Evolutionary conservation across 2,329 filamentous ascomycete genomes (phyloP), one percentile per base, ranked within the genome.

Genomic region (Coleophoma cylindrospora): DNA sequence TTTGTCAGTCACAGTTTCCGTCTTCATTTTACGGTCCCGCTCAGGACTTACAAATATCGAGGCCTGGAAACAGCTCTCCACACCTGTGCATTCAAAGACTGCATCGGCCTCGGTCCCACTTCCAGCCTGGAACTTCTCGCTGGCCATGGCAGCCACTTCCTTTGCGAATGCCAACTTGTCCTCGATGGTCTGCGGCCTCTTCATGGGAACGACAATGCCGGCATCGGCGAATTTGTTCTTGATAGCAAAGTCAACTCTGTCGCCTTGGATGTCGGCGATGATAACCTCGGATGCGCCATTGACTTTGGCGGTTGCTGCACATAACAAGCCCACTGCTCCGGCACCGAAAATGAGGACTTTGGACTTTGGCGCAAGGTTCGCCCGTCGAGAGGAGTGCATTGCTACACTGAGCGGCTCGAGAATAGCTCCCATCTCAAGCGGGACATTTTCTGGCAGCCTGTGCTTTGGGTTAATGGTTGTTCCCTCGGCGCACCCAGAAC

Each of bases 251-350:
- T 80, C 77, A 52, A 97, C 76, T n/a, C 92, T 80, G 47, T 87
- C 87, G 62, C 89, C 84, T 64, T 96, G 90, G 62, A 97, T 95
- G 67, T 97, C 94, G 9, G 92, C 96, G 64, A 97, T 91, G 57
- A 96, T 86, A 51, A 97, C 81, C 12, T 90, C 91, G 55, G 87
- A 88, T 3, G 91, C 91, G 34, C 92, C 92, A 1, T 89, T 89
- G 1, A 91, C 91, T 54, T 64, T 64, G 40, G 50, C 52, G 57
- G 65, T 63, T 9, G 64, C 64, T 11, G 64, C 64, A 40, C 59
- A 63, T 12, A 66, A 53, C 51, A 97, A 77, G 34, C 92, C 94
- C 61, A 97, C 96, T 37, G 94, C 92, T 0, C 92, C 94, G 2
- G 94, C 94, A 53, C 94, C 92, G 64, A 92, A 95, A 56, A 97